Conservation (phyloP, 805 yeast species). For the Ogataea nitratoaversa region DNA sequence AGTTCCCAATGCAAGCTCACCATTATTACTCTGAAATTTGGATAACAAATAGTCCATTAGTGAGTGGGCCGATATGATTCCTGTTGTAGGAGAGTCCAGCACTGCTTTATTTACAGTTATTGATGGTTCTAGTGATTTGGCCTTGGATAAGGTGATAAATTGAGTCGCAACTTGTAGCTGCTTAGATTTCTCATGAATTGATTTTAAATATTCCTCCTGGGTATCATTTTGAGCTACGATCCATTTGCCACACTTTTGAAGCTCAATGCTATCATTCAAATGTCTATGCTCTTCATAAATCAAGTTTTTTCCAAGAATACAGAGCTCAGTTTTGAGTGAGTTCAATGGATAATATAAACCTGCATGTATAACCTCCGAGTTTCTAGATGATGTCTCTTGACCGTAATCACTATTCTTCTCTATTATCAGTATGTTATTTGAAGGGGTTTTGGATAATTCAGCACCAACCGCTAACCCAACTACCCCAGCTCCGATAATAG, state of each 20-base stretch:
- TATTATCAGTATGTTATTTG: constrained; percentile 53
- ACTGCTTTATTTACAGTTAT: constrained; percentile 59
- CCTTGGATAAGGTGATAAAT: constrained; percentile 43
- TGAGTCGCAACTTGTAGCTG: constrained; percentile 56
- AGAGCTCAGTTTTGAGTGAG: constrained; percentile 62
- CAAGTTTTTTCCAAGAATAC: constrained; percentile 69
- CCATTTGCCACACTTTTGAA: constrained; percentile 75
- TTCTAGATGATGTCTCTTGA: constrained; percentile 80
- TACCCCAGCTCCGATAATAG: constrained; percentile 74
- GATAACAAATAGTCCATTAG: constrained; percentile 57
- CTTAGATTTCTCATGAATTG: constrained; percentile 46
- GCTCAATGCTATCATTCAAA: constrained; percentile 46
- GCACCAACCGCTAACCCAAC: constrained; percentile 83
- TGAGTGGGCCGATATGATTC: constrained; percentile 80
- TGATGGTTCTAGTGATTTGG: constrained; percentile 56
- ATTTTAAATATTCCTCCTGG: constrained; percentile 57
- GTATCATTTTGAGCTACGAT: constrained; percentile 72
- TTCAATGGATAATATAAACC: constrained; percentile 77
- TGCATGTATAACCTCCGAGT: constrained; percentile 91
- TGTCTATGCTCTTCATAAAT: constrained; percentile 46
- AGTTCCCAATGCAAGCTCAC: constrained; percentile 63
- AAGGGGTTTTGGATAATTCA: constrained; percentile 45
- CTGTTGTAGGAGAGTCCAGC: constrained; percentile 75
- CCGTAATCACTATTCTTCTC: constrained; percentile 69
- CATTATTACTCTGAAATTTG: constrained; percentile 51